These are phyloP conservation scores for Nemania sp. DNA, from an alignment of 2,329 filamentous ascomycete species.

Conservation along the genomic window DNA sequence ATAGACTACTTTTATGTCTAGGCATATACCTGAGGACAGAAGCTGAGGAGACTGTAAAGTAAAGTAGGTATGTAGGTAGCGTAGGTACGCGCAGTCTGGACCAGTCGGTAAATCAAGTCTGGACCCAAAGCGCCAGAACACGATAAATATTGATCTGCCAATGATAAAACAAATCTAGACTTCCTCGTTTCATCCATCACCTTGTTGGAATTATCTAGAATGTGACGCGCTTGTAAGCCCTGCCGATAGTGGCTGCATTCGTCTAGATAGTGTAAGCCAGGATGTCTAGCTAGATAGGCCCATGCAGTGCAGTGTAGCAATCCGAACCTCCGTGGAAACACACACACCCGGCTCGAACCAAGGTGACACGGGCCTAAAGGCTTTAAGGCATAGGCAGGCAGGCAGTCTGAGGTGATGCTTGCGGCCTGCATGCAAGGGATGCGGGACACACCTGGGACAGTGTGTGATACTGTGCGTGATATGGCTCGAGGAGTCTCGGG, in stretches of 20 bases:
- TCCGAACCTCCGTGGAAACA: constrained; percentile 10
- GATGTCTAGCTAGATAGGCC: not conserved
- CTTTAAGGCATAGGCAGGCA: no score
- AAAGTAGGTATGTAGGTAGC: no score
- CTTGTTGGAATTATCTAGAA: no score
- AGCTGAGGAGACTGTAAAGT: no score
- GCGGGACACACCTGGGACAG: constrained; percentile 5
- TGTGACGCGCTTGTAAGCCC: constrained; percentile 1
- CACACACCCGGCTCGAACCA: not conserved
- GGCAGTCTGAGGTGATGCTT: constrained; percentile 12
- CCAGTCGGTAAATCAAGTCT: no score
- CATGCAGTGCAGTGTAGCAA: not conserved
- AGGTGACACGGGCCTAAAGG: constrained; percentile 12
- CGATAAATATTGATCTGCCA: no score
- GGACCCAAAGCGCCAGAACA: no score
- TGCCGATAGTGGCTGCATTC: constrained; percentile 17
- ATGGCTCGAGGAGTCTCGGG: constrained; percentile 3
- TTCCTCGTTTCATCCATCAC: no score
- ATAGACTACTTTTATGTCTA: no score
- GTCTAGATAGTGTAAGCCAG: not conserved
- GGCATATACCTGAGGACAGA: no score
- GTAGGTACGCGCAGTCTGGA: no score
- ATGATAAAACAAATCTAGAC: no score
- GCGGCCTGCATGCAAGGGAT: constrained; percentile 5
- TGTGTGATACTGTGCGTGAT: constrained; percentile 15